These are phyloP conservation scores for Pyrenophora teres DNA, from an alignment of 2,329 filamentous ascomycete genomes.

Conservation along the genomic window DNA sequence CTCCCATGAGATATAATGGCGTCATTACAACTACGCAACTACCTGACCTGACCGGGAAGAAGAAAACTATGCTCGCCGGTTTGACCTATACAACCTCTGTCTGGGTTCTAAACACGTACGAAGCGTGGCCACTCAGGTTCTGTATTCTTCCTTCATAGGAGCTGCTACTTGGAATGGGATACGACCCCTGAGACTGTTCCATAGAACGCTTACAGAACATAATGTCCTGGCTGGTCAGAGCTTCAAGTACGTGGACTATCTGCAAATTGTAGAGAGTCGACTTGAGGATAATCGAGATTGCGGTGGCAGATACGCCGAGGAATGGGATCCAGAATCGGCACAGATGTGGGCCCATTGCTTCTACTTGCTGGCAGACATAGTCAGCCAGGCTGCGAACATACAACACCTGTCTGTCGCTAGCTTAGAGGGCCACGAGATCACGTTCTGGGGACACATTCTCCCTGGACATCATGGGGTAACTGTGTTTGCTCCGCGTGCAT, in stretches of 20 bases:
- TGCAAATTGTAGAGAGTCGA: slow-evolving; percentile 36
- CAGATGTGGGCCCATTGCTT: slow-evolving; percentile 24
- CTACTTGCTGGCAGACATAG: slow-evolving; percentile 22
- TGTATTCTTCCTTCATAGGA: slow-evolving; percentile 33
- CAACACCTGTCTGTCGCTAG: slow-evolving; percentile 29
- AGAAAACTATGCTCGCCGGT: slow-evolving; percentile 27
- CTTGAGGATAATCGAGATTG: slow-evolving; percentile 25
- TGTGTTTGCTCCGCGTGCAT: slow-evolving; percentile 2
- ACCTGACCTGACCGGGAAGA: slow-evolving; percentile 17
- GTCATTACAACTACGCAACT: too few relatives aligned
- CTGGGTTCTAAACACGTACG: slow-evolving; percentile 25
- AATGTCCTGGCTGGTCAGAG: background rate
- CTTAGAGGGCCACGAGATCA: slow-evolving; percentile 23
- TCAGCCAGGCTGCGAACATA: slow-evolving; percentile 24
- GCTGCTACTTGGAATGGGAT: slow-evolving; percentile 22
- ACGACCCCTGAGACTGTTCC: slow-evolving; percentile 21
- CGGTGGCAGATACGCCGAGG: slow-evolving; percentile 22
- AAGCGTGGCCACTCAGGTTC: slow-evolving; percentile 22
- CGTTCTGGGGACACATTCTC: slow-evolving; percentile 30
- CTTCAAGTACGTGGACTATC: slow-evolving; percentile 3
- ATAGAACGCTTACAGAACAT: slow-evolving; percentile 15
- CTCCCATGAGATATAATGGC: slow-evolving; percentile 22
- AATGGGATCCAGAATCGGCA: background rate
- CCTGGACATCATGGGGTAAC: background rate
- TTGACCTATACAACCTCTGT: slow-evolving; percentile 24